Conservation (phyloP, 2,329 filamentous ascomycete genomes). For the Amesomyces nigricolor region DNA sequence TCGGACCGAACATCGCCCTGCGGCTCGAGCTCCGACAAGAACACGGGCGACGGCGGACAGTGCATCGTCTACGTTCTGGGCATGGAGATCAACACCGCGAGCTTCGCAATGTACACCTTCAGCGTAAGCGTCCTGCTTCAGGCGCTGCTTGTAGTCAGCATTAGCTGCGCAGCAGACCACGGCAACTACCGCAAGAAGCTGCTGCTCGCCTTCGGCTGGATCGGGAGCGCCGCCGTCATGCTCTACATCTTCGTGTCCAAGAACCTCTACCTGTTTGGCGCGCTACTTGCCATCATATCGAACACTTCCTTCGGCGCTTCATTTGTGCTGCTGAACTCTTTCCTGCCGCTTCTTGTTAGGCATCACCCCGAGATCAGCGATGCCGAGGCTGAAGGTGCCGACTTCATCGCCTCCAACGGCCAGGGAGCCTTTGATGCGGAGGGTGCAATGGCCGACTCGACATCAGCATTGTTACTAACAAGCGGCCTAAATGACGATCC, state of each 20-base stretch:
- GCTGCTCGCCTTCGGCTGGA: slow-evolving; percentile 75
- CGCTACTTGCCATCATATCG: slow-evolving; percentile 77
- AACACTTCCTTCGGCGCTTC: slow-evolving; percentile 94
- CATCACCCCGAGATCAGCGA: slow-evolving; percentile 59
- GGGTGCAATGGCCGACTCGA: slow-evolving; percentile 37
- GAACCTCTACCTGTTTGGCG: slow-evolving; percentile 71
- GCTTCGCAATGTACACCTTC: slow-evolving; percentile 97
- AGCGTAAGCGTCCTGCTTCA: slow-evolving; percentile 86
- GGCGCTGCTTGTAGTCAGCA: slow-evolving; percentile 85
- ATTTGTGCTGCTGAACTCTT: slow-evolving; percentile 93
- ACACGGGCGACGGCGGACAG: slow-evolving; percentile 47
- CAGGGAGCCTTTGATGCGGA: slow-evolving; percentile 33
- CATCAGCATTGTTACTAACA: slow-evolving; percentile 42
- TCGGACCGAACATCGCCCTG: slow-evolving; percentile 73
- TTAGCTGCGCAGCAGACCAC: slow-evolving; percentile 93
- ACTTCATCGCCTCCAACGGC: slow-evolving; percentile 29
- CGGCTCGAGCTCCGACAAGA: slow-evolving; percentile 54
- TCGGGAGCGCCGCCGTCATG: slow-evolving; percentile 80
- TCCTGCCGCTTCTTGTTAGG: slow-evolving; percentile 82
- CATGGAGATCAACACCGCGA: slow-evolving; percentile 86
- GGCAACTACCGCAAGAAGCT: slow-evolving; percentile 87
- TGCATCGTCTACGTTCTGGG: slow-evolving; percentile 81
- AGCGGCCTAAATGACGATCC: slow-evolving; percentile 30
- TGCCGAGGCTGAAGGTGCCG: slow-evolving; percentile 23
- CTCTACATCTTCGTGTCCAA: slow-evolving; percentile 75